Base-by-base conservation (phyloP, 148 eudicot species). In the Agrostemma githago region DNA sequence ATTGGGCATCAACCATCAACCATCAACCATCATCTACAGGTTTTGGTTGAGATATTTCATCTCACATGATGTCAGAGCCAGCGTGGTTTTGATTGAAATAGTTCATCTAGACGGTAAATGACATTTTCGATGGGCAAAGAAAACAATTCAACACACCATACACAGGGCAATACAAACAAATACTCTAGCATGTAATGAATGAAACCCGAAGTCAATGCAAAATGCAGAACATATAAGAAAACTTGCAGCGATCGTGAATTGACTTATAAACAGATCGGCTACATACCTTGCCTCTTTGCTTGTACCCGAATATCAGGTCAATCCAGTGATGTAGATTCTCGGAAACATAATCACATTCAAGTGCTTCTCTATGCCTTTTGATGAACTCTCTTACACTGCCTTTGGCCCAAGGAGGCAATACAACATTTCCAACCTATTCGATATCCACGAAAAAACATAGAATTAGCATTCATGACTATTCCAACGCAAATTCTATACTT, bases 291-390 rank as follows among this genome's bases (percentile, higher is more conserved):
- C 98, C 98, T 80, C 98, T 85, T 79, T 95, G 98, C 85, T 86
- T 95, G 81, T 77, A 77, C 63, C 98, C 98, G 81, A 95, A 95
- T 60, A 95, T 95, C 75, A 95, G 91, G 85, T 95, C 98, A 61
- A 95, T 95, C 98, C 98, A 95, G 77, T 95, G 98, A 85, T 95
- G 98, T 64, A 95, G 88, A 84, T 90, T 90, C 77, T 92, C 92
- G 37, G 98, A 95, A 73, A 95, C 92, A 84, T 95, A 95, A 73
- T 95, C 98, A 78, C 91, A 88, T 78, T 95, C 98, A 79, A 95
- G 81, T 19, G 98, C 98, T 78, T 92, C 98, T 79, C 98, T 85
- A 73, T 95, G 97, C 87, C 82, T 88, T 81, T 82, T 87, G 81
- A 95, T 90, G 81, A 95, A 95, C 87, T 95, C 97, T 84, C 97